A percentile compares a stretch with the other conserved stretches of the same genome.
phyloP scores from a whole-genome alignment of 257 asterid species.

The Fraxinus anomala region DNA sequence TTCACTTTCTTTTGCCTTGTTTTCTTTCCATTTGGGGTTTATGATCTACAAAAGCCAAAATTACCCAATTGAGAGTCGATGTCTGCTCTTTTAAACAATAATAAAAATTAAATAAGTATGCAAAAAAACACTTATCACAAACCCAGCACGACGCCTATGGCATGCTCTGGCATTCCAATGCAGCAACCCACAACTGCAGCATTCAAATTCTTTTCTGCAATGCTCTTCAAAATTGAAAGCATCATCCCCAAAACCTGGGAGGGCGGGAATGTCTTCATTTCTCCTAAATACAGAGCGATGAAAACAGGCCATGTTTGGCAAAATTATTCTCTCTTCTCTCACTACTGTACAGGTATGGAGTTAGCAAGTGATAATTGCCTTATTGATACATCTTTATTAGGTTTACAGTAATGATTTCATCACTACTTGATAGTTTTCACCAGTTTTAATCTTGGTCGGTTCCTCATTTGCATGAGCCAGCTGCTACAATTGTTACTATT shows the following conservation, averaged over 20 bases:
- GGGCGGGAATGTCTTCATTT: neutral
- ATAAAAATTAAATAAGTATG: too few relatives aligned
- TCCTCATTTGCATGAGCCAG: neutral
- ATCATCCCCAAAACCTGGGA: neutral
- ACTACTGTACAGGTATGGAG: constrained; percentile 81
- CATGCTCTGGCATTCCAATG: constrained; percentile 51
- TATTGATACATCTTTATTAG: neutral
- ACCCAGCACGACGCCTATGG: constrained; percentile 79
- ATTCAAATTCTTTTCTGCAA: neutral
- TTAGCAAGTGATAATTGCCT: neutral
- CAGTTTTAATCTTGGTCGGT: neutral
- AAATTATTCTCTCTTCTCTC: constrained; percentile 64
- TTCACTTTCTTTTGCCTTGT: too few relatives aligned
- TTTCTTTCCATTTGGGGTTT: too few relatives aligned
- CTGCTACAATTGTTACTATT: neutral
- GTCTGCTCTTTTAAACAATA: too few relatives aligned
- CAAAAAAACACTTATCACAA: too few relatives aligned
- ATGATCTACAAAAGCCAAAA: too few relatives aligned
- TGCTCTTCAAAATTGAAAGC: neutral
- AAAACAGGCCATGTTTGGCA: constrained; percentile 67
- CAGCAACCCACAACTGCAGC: neutral
- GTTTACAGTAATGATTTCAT: neutral
- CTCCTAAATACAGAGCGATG: constrained; percentile 27
- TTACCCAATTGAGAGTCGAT: too few relatives aligned
- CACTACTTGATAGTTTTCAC: neutral